Conservation (phyloP, 148 eudicot genomes). For the Silene uniflora region DNA sequence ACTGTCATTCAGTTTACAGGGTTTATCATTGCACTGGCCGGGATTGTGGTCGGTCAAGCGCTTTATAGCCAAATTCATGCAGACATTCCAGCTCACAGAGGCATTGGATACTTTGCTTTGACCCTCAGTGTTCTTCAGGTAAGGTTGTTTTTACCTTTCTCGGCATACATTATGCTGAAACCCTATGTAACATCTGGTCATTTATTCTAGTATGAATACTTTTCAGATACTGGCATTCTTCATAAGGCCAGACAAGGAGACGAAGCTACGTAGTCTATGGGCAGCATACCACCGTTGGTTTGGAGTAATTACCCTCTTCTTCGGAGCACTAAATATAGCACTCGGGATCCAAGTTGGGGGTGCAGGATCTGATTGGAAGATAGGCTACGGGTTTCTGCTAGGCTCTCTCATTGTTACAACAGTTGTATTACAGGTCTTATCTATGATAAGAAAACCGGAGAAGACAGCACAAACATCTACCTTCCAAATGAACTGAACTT, state of each 20-base stretch:
- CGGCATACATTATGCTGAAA: neutral
- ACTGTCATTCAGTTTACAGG: conserved; percentile 66
- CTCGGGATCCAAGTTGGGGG: conserved; percentile 69
- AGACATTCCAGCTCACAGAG: conserved; percentile 65
- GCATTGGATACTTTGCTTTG: conserved; percentile 77
- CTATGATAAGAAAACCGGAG: conserved; percentile 44
- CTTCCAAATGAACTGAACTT: conserved; percentile 50
- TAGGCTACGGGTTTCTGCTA: conserved; percentile 76
- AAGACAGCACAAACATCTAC: conserved; percentile 36
- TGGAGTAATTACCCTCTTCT: conserved; percentile 72
- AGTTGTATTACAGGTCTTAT: conserved; percentile 57
- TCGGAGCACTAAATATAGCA: conserved; percentile 69
- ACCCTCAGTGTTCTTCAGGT: conserved; percentile 81
- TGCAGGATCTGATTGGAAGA: conserved; percentile 73
- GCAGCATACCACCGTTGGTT: conserved; percentile 69
- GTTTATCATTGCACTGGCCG: conserved; percentile 64
- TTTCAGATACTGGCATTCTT: conserved; percentile 78
- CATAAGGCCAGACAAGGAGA: conserved; percentile 64
- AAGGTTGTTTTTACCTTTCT: neutral
- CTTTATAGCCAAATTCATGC: conserved; percentile 51
- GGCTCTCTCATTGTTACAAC: conserved; percentile 38
- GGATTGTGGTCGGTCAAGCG: conserved; percentile 64
- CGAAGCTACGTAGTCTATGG: conserved; percentile 71
- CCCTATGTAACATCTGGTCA: neutral
- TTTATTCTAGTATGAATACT: conserved; percentile 6